Evolutionary conservation across 108 stramenopile genomes (phyloP), one percentile per base, ranked within the genome.

Genomic region (Discostella pseudostelligera): DNA sequence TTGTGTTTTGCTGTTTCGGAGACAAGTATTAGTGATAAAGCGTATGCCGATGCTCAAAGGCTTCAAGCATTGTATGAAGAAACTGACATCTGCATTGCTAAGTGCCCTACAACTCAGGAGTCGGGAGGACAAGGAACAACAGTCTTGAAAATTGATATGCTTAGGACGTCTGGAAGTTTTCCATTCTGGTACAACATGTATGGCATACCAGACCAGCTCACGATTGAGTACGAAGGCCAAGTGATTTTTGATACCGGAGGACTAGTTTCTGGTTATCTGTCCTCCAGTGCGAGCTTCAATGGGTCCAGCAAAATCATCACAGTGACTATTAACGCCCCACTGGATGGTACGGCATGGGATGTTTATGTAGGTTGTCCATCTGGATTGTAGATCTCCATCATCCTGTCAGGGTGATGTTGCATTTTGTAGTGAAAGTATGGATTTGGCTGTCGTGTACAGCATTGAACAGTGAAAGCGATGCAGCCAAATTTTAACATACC

Each of bases 111-210:
- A 47, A 47, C 46, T 17, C n/a, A 47, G 46, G 14, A 16, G 46
- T 47, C 46, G 21, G 46, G 46, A 47, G 46, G 46, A 8, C 46
- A 47, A 47, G 46, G 46, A 47, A 17, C 21, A 16, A 47, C 46
- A n/a, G 46, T 17, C 12, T 8, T 17, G 21, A 47, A 17, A 10
- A 17, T 47, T 17, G 46, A 47, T 47, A 47, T 47, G 46, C 12
- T 47, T 21, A 47, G 46, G 16, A 17, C 16, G 21, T 44, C 46
- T 47, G n/a, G 46, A 21, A 16, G 14, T 16, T 47, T 47, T 47
- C 46, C n/a, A 16, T 17, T 47, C 21, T 16, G 20, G 8, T 47
- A 47, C 46, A 7, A 47, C 7, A 17, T 47, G 46, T 16, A 17
- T 21, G 46, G 0, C 12, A 47, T 16, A 21, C n/a, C 46, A 17